Evolutionary conservation across 1,139 yeast genomes (phyloP).

Genomic region (Yamadazyma songkhlaensis): DNA sequence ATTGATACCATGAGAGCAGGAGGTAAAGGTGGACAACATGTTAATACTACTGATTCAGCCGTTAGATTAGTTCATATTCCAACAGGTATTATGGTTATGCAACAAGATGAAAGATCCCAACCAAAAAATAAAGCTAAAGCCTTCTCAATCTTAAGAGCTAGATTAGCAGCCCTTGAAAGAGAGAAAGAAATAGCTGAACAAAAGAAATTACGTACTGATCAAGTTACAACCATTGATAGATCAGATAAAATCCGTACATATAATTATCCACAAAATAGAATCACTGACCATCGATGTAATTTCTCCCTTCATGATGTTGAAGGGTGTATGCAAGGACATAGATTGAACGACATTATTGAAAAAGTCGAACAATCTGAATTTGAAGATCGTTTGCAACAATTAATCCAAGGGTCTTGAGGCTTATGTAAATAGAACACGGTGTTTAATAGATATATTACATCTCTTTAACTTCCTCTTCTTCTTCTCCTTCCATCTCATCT

Average conservation of each 20-base stretch:
- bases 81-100: slow-evolving; percentile 82
- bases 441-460: not conserved
- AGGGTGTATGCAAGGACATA: slow-evolving; percentile 73
- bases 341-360: slow-evolving; percentile 56
- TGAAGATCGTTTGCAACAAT: slow-evolving; percentile 20
- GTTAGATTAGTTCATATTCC: slow-evolving; percentile 92
- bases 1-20: slow-evolving; percentile 96
- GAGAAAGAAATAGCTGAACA: slow-evolving; percentile 64
- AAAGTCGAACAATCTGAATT: slow-evolving; percentile 27
- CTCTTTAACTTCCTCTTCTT: not conserved
- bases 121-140: slow-evolving; percentile 97
- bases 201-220: slow-evolving; percentile 68
- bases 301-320: slow-evolving; percentile 74
- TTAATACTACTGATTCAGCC: slow-evolving; percentile 96
- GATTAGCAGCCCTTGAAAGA: slow-evolving; percentile 80
- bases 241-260: slow-evolving; percentile 93
- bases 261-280: slow-evolving; percentile 86
- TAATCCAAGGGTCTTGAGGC: slow-evolving; percentile 1
- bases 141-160: slow-evolving; percentile 72
- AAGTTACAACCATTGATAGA: slow-evolving; percentile 85
- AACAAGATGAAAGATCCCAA: slow-evolving; percentile 95
- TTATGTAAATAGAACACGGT: not conserved
- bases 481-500: not conserved
- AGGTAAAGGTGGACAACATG: slow-evolving; percentile 99
- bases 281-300: slow-evolving; percentile 92